Base-by-base conservation (phyloP, 768 basidiomycete genomes). In the Kondoa malvinella region DNA sequence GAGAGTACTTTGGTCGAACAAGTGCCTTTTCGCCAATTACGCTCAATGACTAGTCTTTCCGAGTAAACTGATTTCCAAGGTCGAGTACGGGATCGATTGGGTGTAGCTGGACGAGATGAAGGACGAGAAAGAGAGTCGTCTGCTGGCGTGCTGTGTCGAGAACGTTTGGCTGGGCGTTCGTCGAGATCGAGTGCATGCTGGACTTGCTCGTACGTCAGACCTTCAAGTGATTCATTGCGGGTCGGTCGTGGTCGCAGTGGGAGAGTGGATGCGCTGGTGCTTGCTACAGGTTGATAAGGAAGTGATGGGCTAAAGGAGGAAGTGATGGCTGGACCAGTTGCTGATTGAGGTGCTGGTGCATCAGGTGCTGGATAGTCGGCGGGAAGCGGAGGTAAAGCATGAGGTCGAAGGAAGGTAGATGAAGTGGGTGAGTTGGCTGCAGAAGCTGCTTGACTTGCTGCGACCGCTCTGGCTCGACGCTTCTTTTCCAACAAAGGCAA, bases 61-160 rank as follows among this genome's bases (percentile, higher is more conserved):
- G 88, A 89, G 77, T 97, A 99, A 25, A 99, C 94, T 71, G 88
- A 86, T 76, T 99, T 99, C 95, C 95, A 99, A 0, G 94, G 95
- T 57, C 92, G 84, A 17, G 89, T 92, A 32, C 33, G 56, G 50
- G 58, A 15, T 33, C 40, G 29, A 56, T 16, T 27, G 25, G 16
- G 12, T 4, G 25, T 2, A 16, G 16, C 32, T 4, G 56, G 29
- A n/a, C 34, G 34, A 34, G 29, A 33, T 16, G 56, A 33, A n/a
- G 29, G 57, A 8, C 40, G 8, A 50, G 40, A 50, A 50, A 50
- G 40, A 50, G 8, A 21, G 21, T 50, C 40, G 8, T 50, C 40
- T 16, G 33, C 21, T 27, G 61, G 61, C 27, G 3, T 63, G 61
- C 32, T 33, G 30, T 63, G 17, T 14, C 61, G 16, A 33, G 27